Base-by-base conservation (phyloP, 2,329 filamentous ascomycete genomes). In the Fusarium austroafricanum region DNA sequence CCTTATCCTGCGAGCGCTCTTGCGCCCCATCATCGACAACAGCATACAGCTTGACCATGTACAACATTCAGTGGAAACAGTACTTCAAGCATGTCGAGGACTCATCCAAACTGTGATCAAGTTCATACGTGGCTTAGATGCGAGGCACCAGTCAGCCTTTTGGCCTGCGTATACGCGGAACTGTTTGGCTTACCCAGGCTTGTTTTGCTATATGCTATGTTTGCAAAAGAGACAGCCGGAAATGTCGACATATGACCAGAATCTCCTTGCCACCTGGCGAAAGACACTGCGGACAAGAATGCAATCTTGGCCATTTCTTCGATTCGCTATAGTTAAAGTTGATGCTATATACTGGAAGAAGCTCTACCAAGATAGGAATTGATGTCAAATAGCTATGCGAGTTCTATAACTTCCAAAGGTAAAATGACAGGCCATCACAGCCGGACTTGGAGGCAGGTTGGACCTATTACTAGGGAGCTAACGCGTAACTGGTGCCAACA, bases 271-370 rank as follows among this genome's bases (percentile, higher is more conserved):
- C 2, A 57, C 54, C 0, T 57, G 54, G 54, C 55, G 54, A 17
- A 57, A 29, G 14, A 57, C 28, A 11, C 38, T 57, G 15, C 29
- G 51, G 15, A 57, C 51, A 5, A 33, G 54, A 10, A 42, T 57
- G 12, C 54, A 55, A 10, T 23, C 23, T 4, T 57, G 54, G 54
- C 54, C 49, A 3, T 57, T 57, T 10, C 10, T 57, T 1, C 18
- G 54, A 0, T 57, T 57, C 20, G 54, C 54, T 6, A 57, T 57
- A 1, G 54, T 57, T 14, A 57, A 57, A n/a, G 54, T 57, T 29
- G 54, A 57, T 8, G 54, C 54, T 4, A 55, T 57, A 7, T 57
- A 57, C 3, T 57, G 54, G 54, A 57, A 57, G 38, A 57, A 57
- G 23, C 15, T 57, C 7, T 57, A 57, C 3, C 39, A 42, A 1